These are phyloP conservation scores for Cucurbitaria berberidis DNA, from an alignment of 2,329 filamentous ascomycete genomes.

Conservation along the genomic window DNA sequence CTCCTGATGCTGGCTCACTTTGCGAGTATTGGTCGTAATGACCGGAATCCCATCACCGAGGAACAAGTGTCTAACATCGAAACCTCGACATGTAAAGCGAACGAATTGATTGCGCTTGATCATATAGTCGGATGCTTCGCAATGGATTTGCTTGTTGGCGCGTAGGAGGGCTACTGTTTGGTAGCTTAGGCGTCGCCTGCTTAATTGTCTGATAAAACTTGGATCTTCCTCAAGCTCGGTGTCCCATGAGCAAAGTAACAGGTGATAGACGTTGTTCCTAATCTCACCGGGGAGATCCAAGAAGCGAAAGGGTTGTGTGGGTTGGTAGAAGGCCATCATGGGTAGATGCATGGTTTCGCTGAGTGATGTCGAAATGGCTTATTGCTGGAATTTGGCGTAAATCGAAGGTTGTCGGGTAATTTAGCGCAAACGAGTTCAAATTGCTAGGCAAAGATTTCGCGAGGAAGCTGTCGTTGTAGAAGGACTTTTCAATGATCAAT, in stretches of 20 bases:
- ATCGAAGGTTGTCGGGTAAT: neutral
- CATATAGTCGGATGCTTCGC: conserved; percentile 37
- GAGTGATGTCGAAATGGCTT: neutral
- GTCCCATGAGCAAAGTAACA: conserved; percentile 35
- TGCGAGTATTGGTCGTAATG: conserved; percentile 21
- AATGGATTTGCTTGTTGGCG: conserved; percentile 35
- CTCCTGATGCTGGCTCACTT: conserved; percentile 25
- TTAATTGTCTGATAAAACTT: conserved; percentile 19
- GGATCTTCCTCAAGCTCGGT: conserved; percentile 24
- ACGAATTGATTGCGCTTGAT: conserved; percentile 37
- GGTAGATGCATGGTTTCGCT: neutral
- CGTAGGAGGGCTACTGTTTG: conserved; percentile 29
- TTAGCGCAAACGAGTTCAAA: conserved; percentile 9
- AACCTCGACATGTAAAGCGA: conserved; percentile 31
- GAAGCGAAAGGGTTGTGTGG: conserved; percentile 29
- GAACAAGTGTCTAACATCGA: conserved; percentile 27
- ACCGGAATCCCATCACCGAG: conserved; percentile 28
- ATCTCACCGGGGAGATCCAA: conserved; percentile 36
- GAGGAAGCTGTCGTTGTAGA: conserved; percentile 25
- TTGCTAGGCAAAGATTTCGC: conserved; percentile 17
- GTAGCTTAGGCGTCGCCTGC: conserved; percentile 26
- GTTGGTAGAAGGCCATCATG: conserved; percentile 23
- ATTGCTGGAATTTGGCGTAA: neutral
- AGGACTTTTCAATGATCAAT: conserved; percentile 10
- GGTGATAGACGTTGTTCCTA: conserved; percentile 33